Conservation (phyloP, 108 stramenopile genomes). For the Fistulifera pelliculosa region DNA sequence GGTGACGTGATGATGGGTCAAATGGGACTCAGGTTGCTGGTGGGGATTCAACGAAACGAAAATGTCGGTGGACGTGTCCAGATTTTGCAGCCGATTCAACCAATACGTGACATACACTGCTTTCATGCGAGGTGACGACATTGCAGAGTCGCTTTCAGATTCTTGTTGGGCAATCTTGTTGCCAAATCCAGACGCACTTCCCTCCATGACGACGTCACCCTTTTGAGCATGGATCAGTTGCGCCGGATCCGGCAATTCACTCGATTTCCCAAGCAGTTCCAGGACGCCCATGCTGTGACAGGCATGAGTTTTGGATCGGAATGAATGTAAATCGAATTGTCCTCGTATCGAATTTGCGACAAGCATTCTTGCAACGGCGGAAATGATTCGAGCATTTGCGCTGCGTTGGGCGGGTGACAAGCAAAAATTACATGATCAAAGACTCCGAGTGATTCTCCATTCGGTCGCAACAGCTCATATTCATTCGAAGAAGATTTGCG, state of each 20-base stretch:
- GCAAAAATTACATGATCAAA: conserved; percentile 89
- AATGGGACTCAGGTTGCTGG: conserved; percentile 35
- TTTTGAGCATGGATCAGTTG: conserved; percentile 10
- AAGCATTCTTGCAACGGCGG: conserved; percentile 16
- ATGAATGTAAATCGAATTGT: conserved; percentile 89
- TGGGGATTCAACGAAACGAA: conserved; percentile 94
- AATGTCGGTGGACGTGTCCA: conserved; percentile 50
- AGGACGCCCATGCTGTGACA: conserved; percentile 78
- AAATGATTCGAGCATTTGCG: conserved; percentile 36
- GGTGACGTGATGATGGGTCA: conserved; percentile 40
- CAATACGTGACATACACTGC: conserved; percentile 92
- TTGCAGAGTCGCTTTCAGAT: not conserved
- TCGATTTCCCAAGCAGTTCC: conserved; percentile 84
- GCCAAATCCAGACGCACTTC: conserved; percentile 67
- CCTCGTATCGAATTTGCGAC: conserved; percentile 58
- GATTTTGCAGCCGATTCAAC: conserved; percentile 91
- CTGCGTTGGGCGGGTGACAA: conserved; percentile 77
- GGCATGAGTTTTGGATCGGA: conserved; percentile 90
- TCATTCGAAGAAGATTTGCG: conserved; percentile 23
- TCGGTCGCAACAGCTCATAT: conserved; percentile 36
- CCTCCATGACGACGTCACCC: conserved; percentile 53
- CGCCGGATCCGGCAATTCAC: conserved; percentile 21
- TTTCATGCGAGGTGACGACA: conserved; percentile 52
- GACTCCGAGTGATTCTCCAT: conserved; percentile 28
- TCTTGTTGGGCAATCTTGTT: conserved; percentile 8